Base-by-base conservation (phyloP, 176 grass and related monocot species). In the Musa schizocarpa region DNA sequence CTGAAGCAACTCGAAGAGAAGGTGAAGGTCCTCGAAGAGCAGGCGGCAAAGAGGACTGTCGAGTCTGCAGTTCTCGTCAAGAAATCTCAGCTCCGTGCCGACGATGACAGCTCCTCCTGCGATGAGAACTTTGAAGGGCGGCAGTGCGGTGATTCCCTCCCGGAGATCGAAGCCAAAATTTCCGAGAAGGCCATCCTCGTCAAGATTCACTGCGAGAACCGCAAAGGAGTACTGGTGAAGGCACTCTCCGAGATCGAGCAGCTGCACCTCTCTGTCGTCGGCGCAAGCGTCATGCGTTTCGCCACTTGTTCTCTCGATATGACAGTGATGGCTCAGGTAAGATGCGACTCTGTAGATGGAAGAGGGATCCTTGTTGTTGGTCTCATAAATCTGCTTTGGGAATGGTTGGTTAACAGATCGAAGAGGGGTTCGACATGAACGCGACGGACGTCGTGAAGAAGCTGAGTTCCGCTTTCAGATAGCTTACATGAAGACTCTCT, bases 151-250 rank as follows among this genome's bases (percentile, higher is more conserved):
- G 78, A 77, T 8, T 73, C 24, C 23, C 63, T 90, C 22, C 90
- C 93, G 68, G 89, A 97, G 79, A 97, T 97, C 67, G 93, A 93
- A 85, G 93, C 82, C 6, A 85, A 89, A 55, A 76, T 97, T 79
- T 86, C 86, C 22, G 87, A 93, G 21, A 86, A 74, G 61, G 86
- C 82, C 2, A 83, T 93, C 71, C 83, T 97, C 0, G 69, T 97
- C 76, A 97, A 88, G 85, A 88, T 97, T 72, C 93, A 97, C 82
- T 97, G 93, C 70, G 86, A 92, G 88, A 93, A 90, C 74, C 81
- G 74, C 53, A 88, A 88, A 83, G 93, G 93, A 52, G 81, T 68
- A 2, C 70, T 97, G 74, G 87, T 97, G 77, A 78, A 87, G 26
- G 82, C 80, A 0, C 86, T 97, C 13, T 66, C 85, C 8, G 83